Base-by-base conservation (phyloP, 164 flowering plant species). In the Stephania yunnanensis region DNA sequence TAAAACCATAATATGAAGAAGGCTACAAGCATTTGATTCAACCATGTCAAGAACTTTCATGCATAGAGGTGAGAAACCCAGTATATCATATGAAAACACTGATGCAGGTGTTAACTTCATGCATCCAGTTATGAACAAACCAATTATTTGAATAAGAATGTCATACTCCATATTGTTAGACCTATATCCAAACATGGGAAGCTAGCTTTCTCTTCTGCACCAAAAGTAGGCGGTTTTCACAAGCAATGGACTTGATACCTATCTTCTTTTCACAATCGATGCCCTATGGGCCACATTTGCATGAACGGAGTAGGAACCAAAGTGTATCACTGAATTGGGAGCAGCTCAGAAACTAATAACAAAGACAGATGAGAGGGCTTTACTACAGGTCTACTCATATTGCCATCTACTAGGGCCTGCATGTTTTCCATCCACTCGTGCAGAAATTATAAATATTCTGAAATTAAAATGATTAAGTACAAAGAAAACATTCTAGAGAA, bases 371-470 rank as follows among this genome's bases (percentile, higher is more conserved):
- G 22, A 61, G 66, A 61, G 20, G 25, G 25, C 66, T 61, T 3
- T 61, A 61, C 20, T 61, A 20, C 25, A 61, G 29, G 25, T n/a
- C 20, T 61, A 20, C 9, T 19, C 66, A 19, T n/a, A n/a, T 61
- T 61, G 5, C 66, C 66, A 61, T 19, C 66, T 61, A 61, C 66
- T 61, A 19, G 66, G 66, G 66, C 66, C 66, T 61, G 20, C 66
- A 17, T 17, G 25, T n/a, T 13, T 10, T 61, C 22, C 66, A 61
- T 61, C 22, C 66, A 61, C 20, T 61, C 66, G 66, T 61, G 66
- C 66, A 61, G 66, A 19, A 4, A 36, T 36, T 25, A n/a, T 61
- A 61, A 61, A 61, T 61, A 7, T 19, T 61, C 20, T 61, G 1
- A 19, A 61, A 17, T 61, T 61, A 17, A 25, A 61, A 61, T 61